Conservation (phyloP, 805 yeast genomes). For the Lachancea sp. region DNA sequence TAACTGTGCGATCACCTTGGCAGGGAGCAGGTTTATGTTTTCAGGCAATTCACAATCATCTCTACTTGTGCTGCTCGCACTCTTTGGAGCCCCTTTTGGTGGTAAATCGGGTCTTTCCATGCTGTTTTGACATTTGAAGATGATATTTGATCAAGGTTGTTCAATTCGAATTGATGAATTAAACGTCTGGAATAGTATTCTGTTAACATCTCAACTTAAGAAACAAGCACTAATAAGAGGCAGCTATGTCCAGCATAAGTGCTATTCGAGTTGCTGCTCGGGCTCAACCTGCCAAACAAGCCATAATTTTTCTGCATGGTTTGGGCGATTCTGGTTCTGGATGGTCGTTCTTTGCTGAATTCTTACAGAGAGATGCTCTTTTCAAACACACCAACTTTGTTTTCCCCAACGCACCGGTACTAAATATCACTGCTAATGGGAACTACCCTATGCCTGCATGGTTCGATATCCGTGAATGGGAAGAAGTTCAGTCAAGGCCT, state of each 20-base stretch:
- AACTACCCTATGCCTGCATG: constrained; percentile 73
- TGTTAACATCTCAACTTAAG: background rate
- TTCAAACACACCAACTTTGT: constrained; percentile 60
- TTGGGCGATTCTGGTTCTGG: constrained; percentile 88
- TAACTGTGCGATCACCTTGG: constrained; percentile 20
- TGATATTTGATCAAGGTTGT: background rate
- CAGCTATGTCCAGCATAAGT: constrained; percentile 12
- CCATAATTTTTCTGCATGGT: constrained; percentile 79
- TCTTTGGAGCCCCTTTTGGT: constrained; percentile 1
- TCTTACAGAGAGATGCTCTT: constrained; percentile 40
- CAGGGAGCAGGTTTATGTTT: constrained; percentile 19
- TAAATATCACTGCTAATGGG: constrained; percentile 61
- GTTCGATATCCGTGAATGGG: constrained; percentile 70
- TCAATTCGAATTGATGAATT: background rate
- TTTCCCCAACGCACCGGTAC: constrained; percentile 85
- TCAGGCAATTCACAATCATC: constrained; percentile 15
- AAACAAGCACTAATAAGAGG: background rate
- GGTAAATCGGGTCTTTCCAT: constrained; percentile 10
- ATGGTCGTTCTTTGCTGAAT: constrained; percentile 76
- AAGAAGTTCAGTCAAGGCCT: constrained; percentile 35
- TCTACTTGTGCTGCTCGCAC: background rate
- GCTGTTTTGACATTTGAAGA: background rate
- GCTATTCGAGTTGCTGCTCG: constrained; percentile 32
- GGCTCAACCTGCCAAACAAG: constrained; percentile 44
- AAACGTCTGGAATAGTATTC: background rate